A percentile compares a stretch with the other conserved stretches of the same genome.
Conservation (phyloP, 2,329 filamentous ascomycete species). For the Ophiostoma ulmi region DNA sequence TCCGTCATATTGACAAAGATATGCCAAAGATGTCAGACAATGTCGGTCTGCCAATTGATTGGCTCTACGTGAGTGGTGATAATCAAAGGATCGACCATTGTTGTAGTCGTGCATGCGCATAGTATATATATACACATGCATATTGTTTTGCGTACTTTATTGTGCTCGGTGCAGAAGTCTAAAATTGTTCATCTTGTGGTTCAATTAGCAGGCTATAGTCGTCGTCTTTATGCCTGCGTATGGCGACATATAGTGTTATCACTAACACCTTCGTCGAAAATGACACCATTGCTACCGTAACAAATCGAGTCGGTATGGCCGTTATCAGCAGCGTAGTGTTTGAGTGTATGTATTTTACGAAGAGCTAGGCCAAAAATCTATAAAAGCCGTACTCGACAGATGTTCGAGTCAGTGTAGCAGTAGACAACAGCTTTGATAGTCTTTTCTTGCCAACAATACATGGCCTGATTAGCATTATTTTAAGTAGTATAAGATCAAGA, state of each 20-base stretch:
- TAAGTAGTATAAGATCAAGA: background rate
- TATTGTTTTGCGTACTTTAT: background rate
- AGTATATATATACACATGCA: background rate
- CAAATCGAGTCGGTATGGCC: background rate
- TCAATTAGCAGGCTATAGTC: background rate
- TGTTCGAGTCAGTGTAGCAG: background rate
- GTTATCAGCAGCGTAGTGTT: background rate
- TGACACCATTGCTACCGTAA: conserved; percentile 2
- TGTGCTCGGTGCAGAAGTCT: background rate
- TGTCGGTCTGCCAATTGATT: background rate
- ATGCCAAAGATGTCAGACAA: background rate
- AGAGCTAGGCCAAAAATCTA: background rate
- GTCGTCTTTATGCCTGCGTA: background rate
- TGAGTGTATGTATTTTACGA: background rate
- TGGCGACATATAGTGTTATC: background rate
- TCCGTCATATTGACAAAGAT: background rate
- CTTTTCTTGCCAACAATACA: background rate
- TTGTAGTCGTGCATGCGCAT: background rate
- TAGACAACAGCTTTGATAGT: background rate
- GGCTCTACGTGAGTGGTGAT: background rate
- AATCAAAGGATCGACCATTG: background rate
- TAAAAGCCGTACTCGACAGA: background rate
- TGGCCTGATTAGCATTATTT: background rate
- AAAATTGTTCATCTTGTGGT: background rate
- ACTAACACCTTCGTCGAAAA: background rate